Evolutionary conservation across 139 green algal genomes (phyloP), one percentile per base, ranked within the genome.

Genomic region (Monoraphidium neglectum): DNA sequence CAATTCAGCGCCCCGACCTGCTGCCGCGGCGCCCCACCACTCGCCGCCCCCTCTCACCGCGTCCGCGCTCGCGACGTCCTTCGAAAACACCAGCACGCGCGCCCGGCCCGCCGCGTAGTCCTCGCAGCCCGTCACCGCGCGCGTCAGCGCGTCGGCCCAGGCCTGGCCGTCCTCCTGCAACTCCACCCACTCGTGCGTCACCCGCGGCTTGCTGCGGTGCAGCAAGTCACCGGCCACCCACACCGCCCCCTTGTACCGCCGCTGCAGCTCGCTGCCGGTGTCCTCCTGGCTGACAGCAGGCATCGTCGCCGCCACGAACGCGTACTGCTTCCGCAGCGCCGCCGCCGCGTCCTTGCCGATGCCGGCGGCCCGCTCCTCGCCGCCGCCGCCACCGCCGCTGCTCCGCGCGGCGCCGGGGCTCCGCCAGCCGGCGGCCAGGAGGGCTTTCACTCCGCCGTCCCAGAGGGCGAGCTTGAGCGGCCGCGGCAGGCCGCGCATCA

Each of bases 241-340:
- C 32, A 82, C 59, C 40, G 86, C 86, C 21, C 90, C 68, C 4
- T 91, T 91, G 75, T 87, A 92, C 61, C 81, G 68, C 18, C 83
- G 76, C 54, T 77, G 33, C 38, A 98, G 84, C 33, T 91, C 69
- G 2, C 43, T 83, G 12, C 86, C 88, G 30, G 94, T 90, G 33
- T 89, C 85, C 0, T 56, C 86, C 62, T 87, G 88, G 3, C 83
- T 90, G 1, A 91, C 76, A 6, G 80, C 66, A 0, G 95, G 95
- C 87, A 99, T 90, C 0, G 95, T 99, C 26, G 95, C 95, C 5
- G 89, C 95, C 1, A 93, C 92, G 87, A 97, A 99, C 21, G 97
- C 62, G 79, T 98, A 98, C 89, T 98, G 94, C 77, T 92, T 77
- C 46, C 65, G 37, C 81, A 86, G 90, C 47, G 35, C 43, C 43